These are phyloP conservation scores for Fomitopsis pulvina DNA, from an alignment of 768 basidiomycete species.

Conservation along the genomic window DNA sequence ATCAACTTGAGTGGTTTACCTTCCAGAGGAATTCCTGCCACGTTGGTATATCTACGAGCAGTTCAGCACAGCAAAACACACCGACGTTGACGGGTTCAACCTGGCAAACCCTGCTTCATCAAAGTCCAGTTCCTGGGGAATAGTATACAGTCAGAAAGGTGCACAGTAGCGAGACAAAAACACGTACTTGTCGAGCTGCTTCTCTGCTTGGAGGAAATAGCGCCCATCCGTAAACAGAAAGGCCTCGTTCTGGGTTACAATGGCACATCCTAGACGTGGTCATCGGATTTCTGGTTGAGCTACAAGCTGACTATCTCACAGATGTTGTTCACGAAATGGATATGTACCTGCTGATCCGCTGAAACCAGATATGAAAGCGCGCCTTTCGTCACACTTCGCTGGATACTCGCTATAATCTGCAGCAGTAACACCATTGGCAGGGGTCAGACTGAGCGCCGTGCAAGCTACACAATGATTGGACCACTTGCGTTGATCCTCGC, in stretches of 20 bases:
- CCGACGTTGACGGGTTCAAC: slow-evolving; percentile 27
- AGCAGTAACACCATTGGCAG: not conserved
- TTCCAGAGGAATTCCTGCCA: slow-evolving; percentile 86
- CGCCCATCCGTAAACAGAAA: slow-evolving; percentile 92
- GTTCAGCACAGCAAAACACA: slow-evolving; percentile 9
- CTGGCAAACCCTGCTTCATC: slow-evolving; percentile 88
- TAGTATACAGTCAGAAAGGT: not conserved
- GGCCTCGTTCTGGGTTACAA: slow-evolving; percentile 66
- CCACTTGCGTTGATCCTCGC: slow-evolving; percentile 85
- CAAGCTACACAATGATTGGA: not conserved
- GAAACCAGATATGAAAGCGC: slow-evolving; percentile 90
- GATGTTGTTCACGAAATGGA: too few species aligned
- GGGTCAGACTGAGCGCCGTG: not conserved
- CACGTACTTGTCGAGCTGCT: slow-evolving; percentile 78
- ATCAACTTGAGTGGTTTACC: slow-evolving; percentile 29
- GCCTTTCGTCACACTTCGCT: slow-evolving; percentile 74
- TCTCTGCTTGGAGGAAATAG: slow-evolving; percentile 88
- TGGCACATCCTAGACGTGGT: slow-evolving; percentile 53
- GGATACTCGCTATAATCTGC: slow-evolving; percentile 87
- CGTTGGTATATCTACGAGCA: slow-evolving; percentile 64
- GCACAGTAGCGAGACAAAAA: not conserved
- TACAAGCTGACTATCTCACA: not conserved
- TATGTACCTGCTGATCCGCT: slow-evolving; percentile 82
- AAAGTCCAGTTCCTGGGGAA: slow-evolving; percentile 78
- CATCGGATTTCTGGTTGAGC: not conserved